Base-by-base conservation (phyloP, 306 rosid genomes). In the Hippophae gyantsensis region DNA sequence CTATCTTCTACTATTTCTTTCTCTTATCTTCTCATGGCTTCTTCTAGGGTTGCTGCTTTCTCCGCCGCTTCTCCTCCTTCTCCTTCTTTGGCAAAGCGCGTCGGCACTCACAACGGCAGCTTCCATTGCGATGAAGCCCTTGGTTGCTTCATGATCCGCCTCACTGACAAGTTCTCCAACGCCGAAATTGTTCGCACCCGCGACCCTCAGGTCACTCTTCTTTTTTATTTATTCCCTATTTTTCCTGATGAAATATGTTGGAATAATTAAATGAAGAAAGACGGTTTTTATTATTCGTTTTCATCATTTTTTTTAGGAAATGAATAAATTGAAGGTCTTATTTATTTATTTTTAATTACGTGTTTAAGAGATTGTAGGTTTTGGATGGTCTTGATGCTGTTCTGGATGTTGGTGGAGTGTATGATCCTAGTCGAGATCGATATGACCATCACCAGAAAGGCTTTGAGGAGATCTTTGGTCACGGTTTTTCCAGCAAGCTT, bases 41-140 rank as follows among this genome's bases (percentile, higher is more conserved):
- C 23, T 18, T 18, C 23, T 18, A 18, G 23, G 23, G 23, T 18
- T 32, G 38, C 38, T 32, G 38, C 38, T 32, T 32, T 32, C 38
- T 32, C 38, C 3, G 38, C 38, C 38, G 38, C 38, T 32, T 32
- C 38, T 32, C 38, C 38, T 32, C 38, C 38, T 2, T 32, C 3
- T 32, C 38, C 3, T 32, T 32, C 38, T 4, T 32, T 32, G 62
- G 59, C 63, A 8, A 76, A 73, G 65, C 70, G 68, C 54, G 76
- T 79, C 13, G 85, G 89, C 12, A 82, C 83, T 23, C 89, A 76
- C 77, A 66, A 66, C 23, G 85, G 85, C 60, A 74, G 71, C 71
- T 76, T 82, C 52, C 82, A 82, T 76, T 79, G 82, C 77, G 85
- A 79, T 70, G 89, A 79, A 69, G 89, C 83, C 18, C 83, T 83